Evolutionary conservation across 169 alveolate genomes (phyloP).

Genomic region (Eimeria acervulina): DNA sequence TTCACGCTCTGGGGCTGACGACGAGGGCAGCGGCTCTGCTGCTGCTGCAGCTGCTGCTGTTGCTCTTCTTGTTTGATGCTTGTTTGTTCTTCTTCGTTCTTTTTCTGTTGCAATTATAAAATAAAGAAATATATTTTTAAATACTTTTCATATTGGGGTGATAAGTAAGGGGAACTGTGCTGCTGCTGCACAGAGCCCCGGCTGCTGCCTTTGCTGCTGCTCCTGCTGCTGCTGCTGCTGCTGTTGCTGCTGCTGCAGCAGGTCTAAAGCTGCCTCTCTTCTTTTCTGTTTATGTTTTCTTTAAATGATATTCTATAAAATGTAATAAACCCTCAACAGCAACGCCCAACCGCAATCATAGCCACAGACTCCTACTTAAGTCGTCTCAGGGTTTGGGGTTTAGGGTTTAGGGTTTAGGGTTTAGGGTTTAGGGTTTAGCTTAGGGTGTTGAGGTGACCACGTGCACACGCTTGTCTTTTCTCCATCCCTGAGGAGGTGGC

Average conservation of each 20-base stretch:
- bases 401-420: conserved; percentile 37
- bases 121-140: not conserved
- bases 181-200: conserved; percentile 2
- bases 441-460: not conserved
- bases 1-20: not conserved
- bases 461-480: not conserved
- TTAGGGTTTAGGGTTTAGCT: not conserved
- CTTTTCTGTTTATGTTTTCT: not conserved
- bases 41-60: not conserved
- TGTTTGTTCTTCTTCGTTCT: too few relatives aligned
- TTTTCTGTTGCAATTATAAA: not conserved
- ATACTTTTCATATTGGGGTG: not conserved
- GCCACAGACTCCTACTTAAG: not conserved
- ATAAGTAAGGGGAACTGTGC: not conserved
- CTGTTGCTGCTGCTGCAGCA: not conserved
- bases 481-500: not conserved
- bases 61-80: not conserved
- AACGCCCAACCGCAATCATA: not conserved
- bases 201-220: not conserved
- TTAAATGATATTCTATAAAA: not conserved
- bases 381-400: conserved; percentile 18
- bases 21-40: not conserved
- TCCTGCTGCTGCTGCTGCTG: not conserved
- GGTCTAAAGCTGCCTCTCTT: not conserved
- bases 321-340: not conserved